Conservation (phyloP, 1,284 basidiomycete genomes). For the Melampsora americana region DNA sequence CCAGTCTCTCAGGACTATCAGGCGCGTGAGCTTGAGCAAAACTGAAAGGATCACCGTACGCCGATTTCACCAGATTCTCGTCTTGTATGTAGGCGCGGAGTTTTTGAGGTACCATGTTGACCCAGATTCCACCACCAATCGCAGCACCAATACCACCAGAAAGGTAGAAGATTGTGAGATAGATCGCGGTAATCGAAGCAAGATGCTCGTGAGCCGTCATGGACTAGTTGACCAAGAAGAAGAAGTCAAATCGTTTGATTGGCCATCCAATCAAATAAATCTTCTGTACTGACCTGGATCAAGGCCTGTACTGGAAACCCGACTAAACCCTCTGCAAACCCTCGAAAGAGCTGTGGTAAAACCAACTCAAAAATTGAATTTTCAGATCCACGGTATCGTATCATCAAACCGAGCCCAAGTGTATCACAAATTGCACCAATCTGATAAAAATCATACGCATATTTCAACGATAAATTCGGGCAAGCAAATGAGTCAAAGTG, state of each 20-base stretch:
- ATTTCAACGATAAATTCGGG: too few relatives aligned
- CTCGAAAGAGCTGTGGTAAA: constrained; percentile 52
- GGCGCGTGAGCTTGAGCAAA: constrained; percentile 49
- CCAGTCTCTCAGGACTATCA: constrained; percentile 50
- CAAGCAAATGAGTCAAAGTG: neutral
- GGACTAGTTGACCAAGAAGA: neutral
- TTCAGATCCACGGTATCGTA: constrained; percentile 51
- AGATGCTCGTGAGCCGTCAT: constrained; percentile 47
- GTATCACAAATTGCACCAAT: constrained; percentile 12
- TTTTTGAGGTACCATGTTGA: constrained; percentile 52
- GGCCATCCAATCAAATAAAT: constrained; percentile 49
- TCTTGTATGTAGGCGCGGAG: constrained; percentile 50
- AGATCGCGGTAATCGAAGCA: constrained; percentile 53
- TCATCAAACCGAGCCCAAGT: constrained; percentile 52
- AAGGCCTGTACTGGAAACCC: constrained; percentile 53
- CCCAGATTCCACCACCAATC: constrained; percentile 55
- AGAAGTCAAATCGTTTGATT: constrained; percentile 45
- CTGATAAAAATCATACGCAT: neutral
- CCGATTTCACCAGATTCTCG: constrained; percentile 48
- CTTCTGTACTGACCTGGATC: constrained; percentile 50
- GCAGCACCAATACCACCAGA: constrained; percentile 54
- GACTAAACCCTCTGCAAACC: constrained; percentile 52
- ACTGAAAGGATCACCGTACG: constrained; percentile 52
- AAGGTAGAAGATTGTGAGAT: constrained; percentile 54
- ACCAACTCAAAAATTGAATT: constrained; percentile 51